Percentiles rank a stretch among this genome's conserved stretches.
Conservation (phyloP, 805 yeast genomes). For the Zygosaccharomyces bailii region DNA sequence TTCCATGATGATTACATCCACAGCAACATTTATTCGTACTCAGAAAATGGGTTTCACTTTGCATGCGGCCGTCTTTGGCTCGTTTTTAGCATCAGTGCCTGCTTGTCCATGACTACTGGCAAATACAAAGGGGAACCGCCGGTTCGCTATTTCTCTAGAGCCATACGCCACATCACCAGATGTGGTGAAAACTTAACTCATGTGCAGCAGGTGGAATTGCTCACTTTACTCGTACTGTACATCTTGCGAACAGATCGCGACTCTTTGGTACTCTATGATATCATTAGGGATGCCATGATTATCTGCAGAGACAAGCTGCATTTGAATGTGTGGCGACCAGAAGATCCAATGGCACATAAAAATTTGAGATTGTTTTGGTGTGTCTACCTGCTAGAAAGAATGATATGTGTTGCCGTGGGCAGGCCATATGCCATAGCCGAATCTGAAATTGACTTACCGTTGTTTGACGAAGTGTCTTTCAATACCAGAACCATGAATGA, state of each 20-base stretch:
- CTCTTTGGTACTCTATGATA: conserved; percentile 49
- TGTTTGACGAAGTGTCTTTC: conserved; percentile 44
- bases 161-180: conserved; percentile 52
- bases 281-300: conserved; percentile 51
- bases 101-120: conserved; percentile 53
- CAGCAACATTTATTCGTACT: conserved; percentile 39
- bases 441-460: conserved; percentile 47
- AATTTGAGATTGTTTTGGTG: conserved; percentile 62
- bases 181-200: conserved; percentile 40
- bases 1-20: conserved; percentile 50
- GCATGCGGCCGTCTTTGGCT: conserved; percentile 56
- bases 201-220: conserved; percentile 49
- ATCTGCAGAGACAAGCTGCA: conserved; percentile 37
- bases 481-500: conserved; percentile 21
- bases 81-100: conserved; percentile 49
- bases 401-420: conserved; percentile 60
- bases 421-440: conserved; percentile 55
- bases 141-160: conserved; percentile 54
- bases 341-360: conserved; percentile 34
- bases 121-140: conserved; percentile 55
- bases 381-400: conserved; percentile 56
- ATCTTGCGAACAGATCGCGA: conserved; percentile 61
- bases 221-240: conserved; percentile 51
- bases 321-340: conserved; percentile 28
- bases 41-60: conserved; percentile 43